Base-by-base conservation (phyloP, 768 basidiomycete genomes). In the Tulasnella sp. region DNA sequence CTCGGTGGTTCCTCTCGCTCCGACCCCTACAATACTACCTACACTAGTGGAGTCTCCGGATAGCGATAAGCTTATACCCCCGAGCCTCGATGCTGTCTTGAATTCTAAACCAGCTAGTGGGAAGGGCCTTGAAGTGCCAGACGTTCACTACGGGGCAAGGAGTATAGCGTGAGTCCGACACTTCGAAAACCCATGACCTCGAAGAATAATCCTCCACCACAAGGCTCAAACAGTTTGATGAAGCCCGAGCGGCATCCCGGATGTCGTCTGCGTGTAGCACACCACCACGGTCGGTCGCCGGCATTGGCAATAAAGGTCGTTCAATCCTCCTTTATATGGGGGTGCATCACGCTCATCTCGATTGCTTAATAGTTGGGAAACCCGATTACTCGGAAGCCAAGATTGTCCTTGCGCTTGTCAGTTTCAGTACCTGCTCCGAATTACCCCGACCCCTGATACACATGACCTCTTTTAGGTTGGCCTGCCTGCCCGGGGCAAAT, bases 361-460 rank as follows among this genome's bases (percentile, higher is more conserved):
- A 34, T 12, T 51, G 39, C 53, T 49, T 31, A 39, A 12, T 11
- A 92, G 89, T 94, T 45, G 85, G 87, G 53, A 97, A 94, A 69
- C 96, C 96, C 4, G 96, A 99, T 66, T 98, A 98, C 65, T 96
- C 92, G 2, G 93, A 97, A 67, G 89, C 90, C 35, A 99, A 98
- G 78, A 96, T 99, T 62, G 91, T 99, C 6, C 79, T 98, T 9
- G 94, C 94, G 2, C 97, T 97, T 89, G 94, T 91, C 51, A 48
- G 71, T 58, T 12, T 53, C 42, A 21, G 12, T 41, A 21, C 17
- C 40, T n/a, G 54, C 39, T 35, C 9, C 25, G 14, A 35, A 42
- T 31, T 60, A 43, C 57, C 36, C 15, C 25, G 58, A 19, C 37
- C 29, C 19, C 14, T 37, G 14, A 12, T 19, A 17, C 35, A 31